These are phyloP conservation scores for Chenopodium suecicum DNA, from an alignment of 148 eudicot genomes.

Conservation along the genomic window DNA sequence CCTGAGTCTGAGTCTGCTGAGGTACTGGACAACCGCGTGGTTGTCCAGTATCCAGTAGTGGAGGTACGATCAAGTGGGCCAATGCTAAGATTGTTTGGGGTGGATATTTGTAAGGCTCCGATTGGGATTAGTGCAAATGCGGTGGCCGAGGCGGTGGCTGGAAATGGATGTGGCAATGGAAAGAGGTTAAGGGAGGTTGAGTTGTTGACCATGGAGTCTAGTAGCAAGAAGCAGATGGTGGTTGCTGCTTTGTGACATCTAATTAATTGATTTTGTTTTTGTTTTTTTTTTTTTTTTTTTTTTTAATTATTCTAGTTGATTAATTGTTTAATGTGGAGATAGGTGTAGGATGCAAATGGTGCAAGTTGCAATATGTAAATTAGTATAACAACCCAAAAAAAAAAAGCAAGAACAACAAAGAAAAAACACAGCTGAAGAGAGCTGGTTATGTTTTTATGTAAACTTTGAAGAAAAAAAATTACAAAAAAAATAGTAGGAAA, in stretches of 20 bases:
- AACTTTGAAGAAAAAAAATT: background rate
- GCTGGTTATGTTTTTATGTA: constrained; percentile 18
- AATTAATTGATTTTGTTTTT: background rate
- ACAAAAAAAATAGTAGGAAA: constrained; percentile 21
- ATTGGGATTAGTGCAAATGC: no score
- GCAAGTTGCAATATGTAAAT: constrained; percentile 33
- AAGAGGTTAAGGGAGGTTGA: constrained; percentile 36
- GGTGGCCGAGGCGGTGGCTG: background rate
- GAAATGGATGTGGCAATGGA: constrained; percentile 16
- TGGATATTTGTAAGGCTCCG: constrained; percentile 47
- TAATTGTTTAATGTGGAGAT: constrained; percentile 20
- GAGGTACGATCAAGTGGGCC: constrained; percentile 27
- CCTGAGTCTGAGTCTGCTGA: background rate
- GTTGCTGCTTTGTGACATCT: constrained; percentile 40
- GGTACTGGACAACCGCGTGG: no score
- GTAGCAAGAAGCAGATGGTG: constrained; percentile 39
- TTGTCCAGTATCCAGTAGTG: constrained; percentile 1
- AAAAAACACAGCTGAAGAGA: constrained; percentile 32
- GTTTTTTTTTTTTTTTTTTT: background rate
- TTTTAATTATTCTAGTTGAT: background rate
- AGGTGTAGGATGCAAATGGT: constrained; percentile 20
- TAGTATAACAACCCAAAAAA: constrained; percentile 10
- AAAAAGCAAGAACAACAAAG: background rate
- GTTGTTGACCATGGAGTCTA: constrained; percentile 31
- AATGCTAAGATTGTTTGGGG: constrained; percentile 76